Evolutionary conservation across 2,329 filamentous ascomycete species (phyloP).

Genomic region (Diaporthe citri): DNA sequence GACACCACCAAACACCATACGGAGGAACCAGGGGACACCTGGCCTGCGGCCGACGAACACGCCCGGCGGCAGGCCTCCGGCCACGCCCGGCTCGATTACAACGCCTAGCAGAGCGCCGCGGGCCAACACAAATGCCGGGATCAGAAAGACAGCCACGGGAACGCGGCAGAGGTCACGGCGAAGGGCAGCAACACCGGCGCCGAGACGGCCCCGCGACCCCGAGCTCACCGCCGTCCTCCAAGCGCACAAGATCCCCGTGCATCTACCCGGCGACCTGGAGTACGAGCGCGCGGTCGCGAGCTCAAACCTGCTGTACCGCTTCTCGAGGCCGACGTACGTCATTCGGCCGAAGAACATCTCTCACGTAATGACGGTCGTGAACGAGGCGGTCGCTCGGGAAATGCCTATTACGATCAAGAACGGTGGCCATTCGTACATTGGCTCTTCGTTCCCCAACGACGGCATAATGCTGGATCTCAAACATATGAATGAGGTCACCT

Average conservation of each 20-base stretch:
- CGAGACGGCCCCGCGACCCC: not conserved
- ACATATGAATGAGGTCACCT: slow-evolving; percentile 46
- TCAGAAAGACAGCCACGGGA: not conserved
- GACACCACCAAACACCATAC: not conserved
- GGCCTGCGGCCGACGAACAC: no score
- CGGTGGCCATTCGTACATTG: slow-evolving; percentile 50
- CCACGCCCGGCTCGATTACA: no score
- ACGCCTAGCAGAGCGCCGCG: not conserved
- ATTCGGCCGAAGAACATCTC: slow-evolving; percentile 41
- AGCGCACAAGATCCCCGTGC: slow-evolving; percentile 26
- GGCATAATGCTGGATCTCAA: slow-evolving; percentile 49
- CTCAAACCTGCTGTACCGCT: slow-evolving; percentile 47
- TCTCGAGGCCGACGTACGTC: slow-evolving; percentile 44
- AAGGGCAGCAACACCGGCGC: not conserved
- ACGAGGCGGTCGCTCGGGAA: slow-evolving; percentile 20
- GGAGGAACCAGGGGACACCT: not conserved
- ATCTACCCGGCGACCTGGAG: slow-evolving; percentile 32
- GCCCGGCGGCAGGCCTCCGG: no score
- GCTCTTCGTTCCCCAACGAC: slow-evolving; percentile 46
- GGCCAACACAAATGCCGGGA: not conserved
- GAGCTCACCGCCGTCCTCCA: not conserved
- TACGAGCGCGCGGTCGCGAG: slow-evolving; percentile 46
- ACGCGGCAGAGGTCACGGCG: not conserved
- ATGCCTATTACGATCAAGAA: slow-evolving; percentile 47
- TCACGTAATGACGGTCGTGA: slow-evolving; percentile 43